Conservation (phyloP, 73 alveolate species). For the Paramecium sexaurelia region DNA sequence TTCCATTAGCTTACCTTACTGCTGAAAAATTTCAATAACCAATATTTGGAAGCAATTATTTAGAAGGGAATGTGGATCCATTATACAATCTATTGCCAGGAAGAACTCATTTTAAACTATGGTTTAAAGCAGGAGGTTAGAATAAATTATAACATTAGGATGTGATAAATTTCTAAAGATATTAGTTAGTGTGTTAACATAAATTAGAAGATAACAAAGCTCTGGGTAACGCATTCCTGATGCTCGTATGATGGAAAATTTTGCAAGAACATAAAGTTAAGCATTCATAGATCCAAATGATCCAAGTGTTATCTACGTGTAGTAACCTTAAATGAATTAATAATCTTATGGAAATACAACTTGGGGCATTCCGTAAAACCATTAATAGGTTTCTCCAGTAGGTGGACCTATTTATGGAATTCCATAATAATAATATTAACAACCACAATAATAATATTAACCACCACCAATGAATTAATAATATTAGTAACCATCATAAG, state of each 20-base stretch:
- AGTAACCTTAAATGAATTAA: conserved; percentile 77
- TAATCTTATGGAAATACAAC: neutral
- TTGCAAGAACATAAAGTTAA: conserved; percentile 70
- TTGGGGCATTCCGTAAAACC: neutral
- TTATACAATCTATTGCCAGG: conserved; percentile 90
- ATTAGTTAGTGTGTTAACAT: conserved; percentile 6
- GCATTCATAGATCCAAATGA: conserved; percentile 99
- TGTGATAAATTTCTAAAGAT: conserved; percentile 44
- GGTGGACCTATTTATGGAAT: neutral
- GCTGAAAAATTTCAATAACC: conserved; percentile 97
- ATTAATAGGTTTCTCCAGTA: neutral
- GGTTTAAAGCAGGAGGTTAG: conserved; percentile 97
- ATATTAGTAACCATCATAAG: conserved; percentile 20
- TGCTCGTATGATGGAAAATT: conserved; percentile 71
- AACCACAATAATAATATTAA: neutral
- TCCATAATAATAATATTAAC: neutral
- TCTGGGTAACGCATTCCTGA: conserved; percentile 69
- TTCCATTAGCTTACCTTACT: conserved; percentile 91
- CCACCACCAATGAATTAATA: neutral
- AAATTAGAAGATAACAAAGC: conserved; percentile 56
- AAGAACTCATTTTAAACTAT: conserved; percentile 86
- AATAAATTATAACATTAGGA: conserved; percentile 51
- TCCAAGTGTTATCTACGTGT: conserved; percentile 93
- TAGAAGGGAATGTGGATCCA: conserved; percentile 91
- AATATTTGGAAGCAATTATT: conserved; percentile 97